Percentiles rank a stretch among this genome's conserved stretches.
These are phyloP conservation scores for Whalleya microplaca DNA, from an alignment of 2,329 filamentous ascomycete species.

Conservation along the genomic window DNA sequence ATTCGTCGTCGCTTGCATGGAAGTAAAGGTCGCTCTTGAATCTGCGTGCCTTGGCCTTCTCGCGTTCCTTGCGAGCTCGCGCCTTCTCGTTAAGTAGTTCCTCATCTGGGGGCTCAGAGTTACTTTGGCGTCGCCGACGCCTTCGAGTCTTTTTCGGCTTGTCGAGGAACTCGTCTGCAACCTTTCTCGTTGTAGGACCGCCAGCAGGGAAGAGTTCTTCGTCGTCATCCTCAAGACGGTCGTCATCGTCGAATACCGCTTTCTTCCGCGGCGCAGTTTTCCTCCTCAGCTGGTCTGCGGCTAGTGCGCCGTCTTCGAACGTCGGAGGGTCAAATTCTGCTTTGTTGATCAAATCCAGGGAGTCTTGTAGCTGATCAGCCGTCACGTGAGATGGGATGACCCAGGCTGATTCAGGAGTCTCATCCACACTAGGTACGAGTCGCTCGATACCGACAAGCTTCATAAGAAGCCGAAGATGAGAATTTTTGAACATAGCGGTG, in stretches of 20 bases:
- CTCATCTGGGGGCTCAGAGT: slow-evolving; percentile 55
- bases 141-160: slow-evolving; percentile 64
- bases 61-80: slow-evolving; percentile 64
- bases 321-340: slow-evolving; percentile 77
- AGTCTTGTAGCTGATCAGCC: slow-evolving; percentile 68
- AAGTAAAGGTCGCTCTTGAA: slow-evolving; percentile 88
- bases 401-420: slow-evolving; percentile 79
- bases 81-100: slow-evolving; percentile 68
- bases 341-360: slow-evolving; percentile 73
- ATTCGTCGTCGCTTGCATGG: slow-evolving; percentile 84
- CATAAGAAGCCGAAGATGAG: slow-evolving; percentile 84
- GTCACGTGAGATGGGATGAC: slow-evolving; percentile 69
- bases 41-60: slow-evolving; percentile 75
- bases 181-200: slow-evolving; percentile 62
- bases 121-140: slow-evolving; percentile 51
- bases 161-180: slow-evolving; percentile 54
- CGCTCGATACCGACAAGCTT: slow-evolving; percentile 72
- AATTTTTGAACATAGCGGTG: slow-evolving; percentile 84
- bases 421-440: slow-evolving; percentile 57
- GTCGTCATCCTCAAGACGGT: slow-evolving; percentile 62
- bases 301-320: slow-evolving; percentile 74
- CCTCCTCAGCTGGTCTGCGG: slow-evolving; percentile 78
- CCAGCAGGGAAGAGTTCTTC: slow-evolving; percentile 71
- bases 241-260: slow-evolving; percentile 72
- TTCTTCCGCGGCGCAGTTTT: slow-evolving; percentile 61